These are phyloP conservation scores for Hippophae rhamnoides DNA, from an alignment of 306 rosid species.

Conservation along the genomic window DNA sequence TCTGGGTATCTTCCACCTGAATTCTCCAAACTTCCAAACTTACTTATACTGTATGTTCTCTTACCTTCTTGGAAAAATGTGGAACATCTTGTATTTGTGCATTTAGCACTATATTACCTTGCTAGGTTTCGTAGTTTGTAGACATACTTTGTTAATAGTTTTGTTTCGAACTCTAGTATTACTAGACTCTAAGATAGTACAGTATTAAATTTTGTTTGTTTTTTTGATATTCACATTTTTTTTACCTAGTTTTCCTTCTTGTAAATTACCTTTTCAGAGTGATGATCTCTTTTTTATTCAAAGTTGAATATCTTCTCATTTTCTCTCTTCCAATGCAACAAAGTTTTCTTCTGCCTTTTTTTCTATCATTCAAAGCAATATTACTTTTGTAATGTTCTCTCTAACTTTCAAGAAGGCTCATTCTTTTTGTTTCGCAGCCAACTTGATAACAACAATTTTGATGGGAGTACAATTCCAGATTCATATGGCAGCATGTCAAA, in stretches of 20 bases:
- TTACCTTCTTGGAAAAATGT: background rate
- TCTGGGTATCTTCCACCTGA: slow-evolving; percentile 38
- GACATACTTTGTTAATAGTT: background rate
- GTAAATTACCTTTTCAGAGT: no score
- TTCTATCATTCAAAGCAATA: background rate
- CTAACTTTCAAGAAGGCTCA: background rate
- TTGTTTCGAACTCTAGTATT: no score
- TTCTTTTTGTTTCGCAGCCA: slow-evolving; percentile 52
- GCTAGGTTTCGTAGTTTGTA: no score
- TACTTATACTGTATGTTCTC: slow-evolving; percentile 30
- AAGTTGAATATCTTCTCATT: no score
- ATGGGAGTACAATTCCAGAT: slow-evolving; percentile 53
- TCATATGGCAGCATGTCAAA: slow-evolving; percentile 44
- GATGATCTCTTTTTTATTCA: no score
- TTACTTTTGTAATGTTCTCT: background rate
- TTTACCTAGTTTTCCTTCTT: no score
- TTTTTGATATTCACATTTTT: no score
- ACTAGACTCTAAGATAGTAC: no score
- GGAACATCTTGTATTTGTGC: slow-evolving; percentile 1
- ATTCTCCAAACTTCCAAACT: slow-evolving; percentile 13
- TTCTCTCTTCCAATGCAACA: no score
- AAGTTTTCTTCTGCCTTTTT: background rate
- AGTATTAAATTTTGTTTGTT: no score
- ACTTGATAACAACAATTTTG: slow-evolving; percentile 81
- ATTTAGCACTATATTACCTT: background rate